Evolutionary conservation across 208 protist species (phyloP), one percentile per base, ranked within the genome.

Genomic region (Trypanosoma melophagium): DNA sequence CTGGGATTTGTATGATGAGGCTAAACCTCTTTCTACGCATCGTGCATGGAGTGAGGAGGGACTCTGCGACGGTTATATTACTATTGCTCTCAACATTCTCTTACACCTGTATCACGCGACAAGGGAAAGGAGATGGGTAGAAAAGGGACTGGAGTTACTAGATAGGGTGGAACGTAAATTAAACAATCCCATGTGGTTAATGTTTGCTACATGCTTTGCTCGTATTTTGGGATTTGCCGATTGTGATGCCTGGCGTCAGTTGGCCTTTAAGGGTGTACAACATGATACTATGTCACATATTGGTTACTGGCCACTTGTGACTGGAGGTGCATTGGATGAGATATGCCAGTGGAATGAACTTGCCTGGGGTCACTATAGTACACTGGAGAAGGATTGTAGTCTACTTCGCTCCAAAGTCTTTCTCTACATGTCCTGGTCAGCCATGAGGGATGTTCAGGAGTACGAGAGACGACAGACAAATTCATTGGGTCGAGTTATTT

Each of bases 241-340:
- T 60, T 59, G 64, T 19, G 81, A 74, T 25, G 83, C 87, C 49
- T 74, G 79, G 47, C 79, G 81, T 54, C 87, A 94, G 67, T 77
- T 96, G 57, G 71, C 81, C 44, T 93, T 96, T 59, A 89, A 91
- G 62, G 89, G 79, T 72, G 76, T 96, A 19, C 90, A 96, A 77
- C 81, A 82, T 49, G 90, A 96, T 69, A 92, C 87, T n/a, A 96
- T 96, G 90, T 76, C 80, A 10, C 90, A 96, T 66, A 53, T 93
- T 49, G 87, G 90, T 13, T 96, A 91, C 76, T 91, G 84, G 86
- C 81, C 90, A 21, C 64, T 96, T 62, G 55, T 89, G 16, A 45
- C 47, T 7, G 84, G 81, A 7, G 62, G 84, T n/a, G 85, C 83
- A 12, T 38, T 92, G 49, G 76, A 80, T 10, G 87, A 90, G 52